These are phyloP conservation scores for Capsicum pubescens DNA, from an alignment of 257 asterid species.

Conservation along the genomic window DNA sequence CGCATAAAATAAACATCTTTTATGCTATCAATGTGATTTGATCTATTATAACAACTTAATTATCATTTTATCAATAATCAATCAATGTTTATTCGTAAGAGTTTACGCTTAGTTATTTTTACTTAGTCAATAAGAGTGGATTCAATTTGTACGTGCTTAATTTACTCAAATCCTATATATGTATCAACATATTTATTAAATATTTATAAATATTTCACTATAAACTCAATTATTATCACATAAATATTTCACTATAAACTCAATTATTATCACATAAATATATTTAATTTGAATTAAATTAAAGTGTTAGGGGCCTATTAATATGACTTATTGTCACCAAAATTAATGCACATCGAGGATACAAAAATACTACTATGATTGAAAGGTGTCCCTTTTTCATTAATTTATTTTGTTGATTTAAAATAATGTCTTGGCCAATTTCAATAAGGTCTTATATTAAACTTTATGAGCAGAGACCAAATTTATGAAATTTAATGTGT, in stretches of 20 bases:
- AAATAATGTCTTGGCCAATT: neutral
- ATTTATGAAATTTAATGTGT: neutral
- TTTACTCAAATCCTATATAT: no score
- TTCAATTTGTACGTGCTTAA: no score
- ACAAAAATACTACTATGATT: slow-evolving; percentile 7
- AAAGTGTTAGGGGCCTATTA: neutral
- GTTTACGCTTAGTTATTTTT: no score
- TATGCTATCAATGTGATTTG: neutral
- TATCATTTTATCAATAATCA: neutral
- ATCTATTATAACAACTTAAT: neutral
- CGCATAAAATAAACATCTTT: neutral
- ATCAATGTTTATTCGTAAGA: no score
- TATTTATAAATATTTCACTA: no score
- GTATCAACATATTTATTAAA: no score
- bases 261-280: no score
- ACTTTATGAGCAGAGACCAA: slow-evolving; percentile 4
- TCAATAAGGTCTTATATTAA: neutral
- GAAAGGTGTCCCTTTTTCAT: neutral
- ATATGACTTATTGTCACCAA: neutral
- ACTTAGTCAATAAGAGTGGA: no score
- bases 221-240: no score
- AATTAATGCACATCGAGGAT: neutral
- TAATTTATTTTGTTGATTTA: neutral
- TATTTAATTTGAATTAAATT: neutral
- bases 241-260: no score